phyloP scores from a whole-genome alignment of 1,284 basidiomycete genomes.

The Peniophora sp. region DNA sequence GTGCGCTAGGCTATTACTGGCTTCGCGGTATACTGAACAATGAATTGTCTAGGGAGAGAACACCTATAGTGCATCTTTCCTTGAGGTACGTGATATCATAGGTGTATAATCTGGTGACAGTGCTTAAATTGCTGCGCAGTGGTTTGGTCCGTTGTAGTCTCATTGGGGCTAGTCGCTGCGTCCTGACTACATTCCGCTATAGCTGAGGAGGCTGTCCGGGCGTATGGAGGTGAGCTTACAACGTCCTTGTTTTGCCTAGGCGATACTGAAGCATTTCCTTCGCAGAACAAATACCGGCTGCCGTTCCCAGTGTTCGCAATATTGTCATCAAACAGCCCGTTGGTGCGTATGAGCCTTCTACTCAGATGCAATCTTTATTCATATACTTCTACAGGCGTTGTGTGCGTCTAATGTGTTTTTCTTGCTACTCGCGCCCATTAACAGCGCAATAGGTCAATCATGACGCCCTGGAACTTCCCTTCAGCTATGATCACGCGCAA shows the following conservation, averaged over 20 bases:
- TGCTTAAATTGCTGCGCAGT: constrained; percentile 31
- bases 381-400: constrained; percentile 35
- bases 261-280: neutral
- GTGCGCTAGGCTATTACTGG: constrained; percentile 24
- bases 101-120: constrained; percentile 12
- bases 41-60: constrained; percentile 56
- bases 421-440: neutral
- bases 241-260: neutral
- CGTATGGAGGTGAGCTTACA: constrained; percentile 58
- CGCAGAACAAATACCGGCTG: constrained; percentile 76
- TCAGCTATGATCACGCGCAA: constrained; percentile 93
- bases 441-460: constrained; percentile 45
- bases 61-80: constrained; percentile 74
- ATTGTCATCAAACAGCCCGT: constrained; percentile 93
- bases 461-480: constrained; percentile 91
- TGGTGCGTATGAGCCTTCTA: constrained; percentile 37
- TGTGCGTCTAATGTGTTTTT: constrained; percentile 32
- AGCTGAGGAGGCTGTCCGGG: constrained; percentile 86
- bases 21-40: neutral
- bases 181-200: constrained; percentile 12
- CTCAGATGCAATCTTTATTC: neutral
- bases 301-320: constrained; percentile 70
- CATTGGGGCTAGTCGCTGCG: too few species aligned
- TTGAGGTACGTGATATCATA: constrained; percentile 50
- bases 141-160: constrained; percentile 53